Conservation (phyloP, 345 rosid species). For the Populus nigra region DNA sequence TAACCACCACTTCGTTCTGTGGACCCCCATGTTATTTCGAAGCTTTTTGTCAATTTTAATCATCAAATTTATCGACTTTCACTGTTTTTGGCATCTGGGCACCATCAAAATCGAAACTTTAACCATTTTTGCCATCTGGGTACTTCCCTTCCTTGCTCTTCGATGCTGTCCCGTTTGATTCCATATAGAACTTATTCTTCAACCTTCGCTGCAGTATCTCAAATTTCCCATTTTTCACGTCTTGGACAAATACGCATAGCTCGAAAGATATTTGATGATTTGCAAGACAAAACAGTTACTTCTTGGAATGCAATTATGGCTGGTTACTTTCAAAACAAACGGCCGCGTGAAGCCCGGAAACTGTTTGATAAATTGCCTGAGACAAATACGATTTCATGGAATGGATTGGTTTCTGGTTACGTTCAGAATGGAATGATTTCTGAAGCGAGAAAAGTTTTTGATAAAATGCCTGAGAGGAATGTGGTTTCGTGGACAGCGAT, state of each 20-base stretch:
- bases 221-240: conserved; percentile 51
- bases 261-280: conserved; percentile 54
- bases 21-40: too few relatives aligned
- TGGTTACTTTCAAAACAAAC: conserved; percentile 53
- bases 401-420: conserved; percentile 66
- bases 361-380: conserved; percentile 70
- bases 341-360: conserved; percentile 44
- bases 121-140: neutral
- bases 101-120: neutral
- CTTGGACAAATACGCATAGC: conserved; percentile 55
- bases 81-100: neutral
- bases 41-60: too few relatives aligned
- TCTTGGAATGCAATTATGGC: conserved; percentile 70
- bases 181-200: conserved; percentile 35
- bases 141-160: conserved; percentile 1
- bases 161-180: conserved; percentile 39
- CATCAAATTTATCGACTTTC: too few relatives aligned
- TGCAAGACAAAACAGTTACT: conserved; percentile 36
- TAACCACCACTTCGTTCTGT: too few relatives aligned
- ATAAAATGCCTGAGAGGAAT: conserved; percentile 62
- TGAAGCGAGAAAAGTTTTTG: conserved; percentile 56
- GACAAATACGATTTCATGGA: conserved; percentile 68
- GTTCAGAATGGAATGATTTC: conserved; percentile 50
- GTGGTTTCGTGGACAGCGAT: conserved; percentile 76
- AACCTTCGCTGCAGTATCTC: conserved; percentile 15